Evolutionary conservation across 495 filamentous ascomycete genomes (phyloP).

Genomic region (Recurvomyces mirabilis): DNA sequence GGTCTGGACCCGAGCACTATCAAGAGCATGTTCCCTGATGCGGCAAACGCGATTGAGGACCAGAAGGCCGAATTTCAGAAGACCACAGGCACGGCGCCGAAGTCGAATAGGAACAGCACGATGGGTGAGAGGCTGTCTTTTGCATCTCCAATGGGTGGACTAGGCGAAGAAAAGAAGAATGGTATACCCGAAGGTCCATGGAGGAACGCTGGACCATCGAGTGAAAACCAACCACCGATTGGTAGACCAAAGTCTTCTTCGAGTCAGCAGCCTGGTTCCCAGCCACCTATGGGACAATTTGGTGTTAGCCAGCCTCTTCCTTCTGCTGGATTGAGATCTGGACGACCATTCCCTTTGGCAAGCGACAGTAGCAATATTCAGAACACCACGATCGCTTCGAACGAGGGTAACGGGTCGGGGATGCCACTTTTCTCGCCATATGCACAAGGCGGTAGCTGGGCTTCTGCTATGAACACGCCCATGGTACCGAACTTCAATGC

Average conservation of each 20-base stretch:
- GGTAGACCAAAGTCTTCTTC: constrained; percentile 83
- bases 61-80: constrained; percentile 96
- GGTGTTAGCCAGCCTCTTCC: constrained; percentile 55
- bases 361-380: constrained; percentile 62
- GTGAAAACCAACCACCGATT: constrained; percentile 42
- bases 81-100: constrained; percentile 78
- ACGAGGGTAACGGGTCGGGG: constrained; percentile 44
- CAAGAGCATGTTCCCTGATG: constrained; percentile 98
- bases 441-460: constrained; percentile 82
- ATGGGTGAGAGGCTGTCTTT: constrained; percentile 74
- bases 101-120: constrained; percentile 87
- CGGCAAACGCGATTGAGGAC: constrained; percentile 90
- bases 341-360: constrained; percentile 54
- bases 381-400: constrained; percentile 66
- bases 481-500: constrained; percentile 76
- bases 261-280: constrained; percentile 53
- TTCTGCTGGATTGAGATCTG: constrained; percentile 71
- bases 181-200: constrained; percentile 58
- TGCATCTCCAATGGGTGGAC: constrained; percentile 50
- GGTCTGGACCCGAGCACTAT: constrained; percentile 87
- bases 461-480: constrained; percentile 94
- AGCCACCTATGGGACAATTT: constrained; percentile 84
- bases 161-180: constrained; percentile 26
- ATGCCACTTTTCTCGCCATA: constrained; percentile 86
- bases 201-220: constrained; percentile 19